Evolutionary conservation across 495 filamentous ascomycete species (phyloP).

Genomic region (Friedmanniomyces endolithicus): DNA sequence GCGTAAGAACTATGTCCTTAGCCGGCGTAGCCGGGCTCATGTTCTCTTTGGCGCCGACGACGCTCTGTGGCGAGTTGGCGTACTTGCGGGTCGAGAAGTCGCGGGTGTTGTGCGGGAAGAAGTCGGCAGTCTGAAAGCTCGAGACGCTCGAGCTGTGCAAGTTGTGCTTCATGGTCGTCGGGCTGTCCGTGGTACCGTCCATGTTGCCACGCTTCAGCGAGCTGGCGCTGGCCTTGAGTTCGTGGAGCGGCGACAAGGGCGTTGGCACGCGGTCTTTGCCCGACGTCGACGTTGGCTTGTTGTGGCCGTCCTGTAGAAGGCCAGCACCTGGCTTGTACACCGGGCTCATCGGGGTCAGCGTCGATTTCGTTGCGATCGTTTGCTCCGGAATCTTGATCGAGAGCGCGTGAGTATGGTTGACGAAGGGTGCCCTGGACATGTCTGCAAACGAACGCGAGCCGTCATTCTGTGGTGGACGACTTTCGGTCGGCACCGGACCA

Average conservation of each 20-base stretch:
- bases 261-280: slow-evolving; percentile 3
- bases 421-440: slow-evolving; percentile 2
- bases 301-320: not conserved
- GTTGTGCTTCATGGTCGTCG: slow-evolving; percentile 10
- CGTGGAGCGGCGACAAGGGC: slow-evolving; percentile 5
- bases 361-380: slow-evolving; percentile 7
- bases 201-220: not conserved
- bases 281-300: slow-evolving; percentile 15
- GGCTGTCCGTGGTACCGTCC: slow-evolving; percentile 3
- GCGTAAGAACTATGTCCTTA: not conserved
- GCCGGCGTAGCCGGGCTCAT: slow-evolving; percentile 3
- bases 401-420: slow-evolving; percentile 3
- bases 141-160: slow-evolving; percentile 26
- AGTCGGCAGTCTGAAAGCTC: slow-evolving; percentile 30
- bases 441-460: slow-evolving; percentile 11
- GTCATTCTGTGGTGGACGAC: slow-evolving; percentile 11
- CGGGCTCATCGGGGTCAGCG: slow-evolving; percentile 28
- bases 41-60: slow-evolving; percentile 14
- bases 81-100: slow-evolving; percentile 27
- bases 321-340: slow-evolving; percentile 24
- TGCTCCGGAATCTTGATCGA: slow-evolving; percentile 15
- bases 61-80: not conserved
- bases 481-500: not conserved
- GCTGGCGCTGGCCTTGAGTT: not conserved
- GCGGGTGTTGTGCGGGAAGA: slow-evolving; percentile 31